Evolutionary conservation across 768 basidiomycete species (phyloP), one percentile per base, ranked within the genome.

Genomic region (Xanthoconium purpureum): DNA sequence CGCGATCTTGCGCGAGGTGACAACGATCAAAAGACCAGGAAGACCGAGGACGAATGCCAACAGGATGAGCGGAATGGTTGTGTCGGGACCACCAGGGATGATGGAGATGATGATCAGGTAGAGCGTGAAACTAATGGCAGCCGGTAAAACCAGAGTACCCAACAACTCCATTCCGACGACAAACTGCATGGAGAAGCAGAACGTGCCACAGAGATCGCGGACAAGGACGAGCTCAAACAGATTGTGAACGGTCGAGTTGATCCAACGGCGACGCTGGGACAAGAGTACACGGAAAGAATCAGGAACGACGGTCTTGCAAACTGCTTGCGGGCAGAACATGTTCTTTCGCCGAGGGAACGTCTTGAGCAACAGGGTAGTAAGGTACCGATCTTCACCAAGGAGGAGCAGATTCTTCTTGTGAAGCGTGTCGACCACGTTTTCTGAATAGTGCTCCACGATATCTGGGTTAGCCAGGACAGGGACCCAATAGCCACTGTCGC

Each of bases 151-250:
- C 59, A 99, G 81, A 3, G 97, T 98, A 69, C 96, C 96, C 58
- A 91, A 85, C 60, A 99, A 79, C 70, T 99, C 97, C 95, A 99
- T 99, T 70, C 89, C 94, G 36, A 96, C 93, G 63, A 98, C 94
- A 68, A 98, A 98, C 78, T 97, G 95, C 96, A 98, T 98, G 12
- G 93, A 95, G 84, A 99, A 98, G 78, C 97, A 99, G 87, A 98
- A 99, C 3, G 95, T 98, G 46, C 97, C 97, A 63, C 96, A 99
- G n/a, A 98, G 84, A 72, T 99, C 97, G 24, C 95, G 86, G 28
- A 99, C 96, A 48, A 98, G 81, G 33, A 98, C 74, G 55, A 99
- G 79, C 70, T 98, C 96, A n/a, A 90, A 88, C 42, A 98, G 78
- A 66, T 99, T 99, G 77, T 99, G 97, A 38, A 98, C 87, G 0